phyloP scores from a whole-genome alignment of 2,329 filamentous ascomycete genomes.

The Sporothrix brunneoviolacea region DNA sequence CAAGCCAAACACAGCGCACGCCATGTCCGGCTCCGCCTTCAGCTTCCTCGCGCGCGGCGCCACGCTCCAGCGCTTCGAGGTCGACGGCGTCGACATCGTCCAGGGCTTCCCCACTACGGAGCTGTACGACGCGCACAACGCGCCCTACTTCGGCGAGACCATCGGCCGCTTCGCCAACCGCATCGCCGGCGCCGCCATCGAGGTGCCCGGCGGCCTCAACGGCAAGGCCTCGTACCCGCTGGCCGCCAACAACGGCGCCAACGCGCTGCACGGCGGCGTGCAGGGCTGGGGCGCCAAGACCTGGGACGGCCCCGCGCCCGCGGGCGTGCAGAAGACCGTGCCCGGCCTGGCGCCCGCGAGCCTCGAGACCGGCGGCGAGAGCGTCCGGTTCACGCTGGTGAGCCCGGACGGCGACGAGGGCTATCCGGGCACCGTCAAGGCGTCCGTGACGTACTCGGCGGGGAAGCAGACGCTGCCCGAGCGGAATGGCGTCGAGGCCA shows the following conservation, averaged over 20 bases:
- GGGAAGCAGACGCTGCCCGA: slow-evolving; percentile 55
- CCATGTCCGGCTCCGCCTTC: slow-evolving; percentile 46
- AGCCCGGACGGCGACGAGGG: slow-evolving; percentile 82
- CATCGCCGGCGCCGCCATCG: slow-evolving; percentile 62
- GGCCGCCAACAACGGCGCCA: slow-evolving; percentile 67
- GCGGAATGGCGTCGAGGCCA: slow-evolving; percentile 51
- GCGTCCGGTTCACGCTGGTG: slow-evolving; percentile 56
- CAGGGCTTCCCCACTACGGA: slow-evolving; percentile 73
- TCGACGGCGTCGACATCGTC: slow-evolving; percentile 79
- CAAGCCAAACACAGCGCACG: too few relatives aligned
- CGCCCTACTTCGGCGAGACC: slow-evolving; percentile 82
- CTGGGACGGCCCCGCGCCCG: slow-evolving; percentile 64
- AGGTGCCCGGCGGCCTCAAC: slow-evolving; percentile 54
- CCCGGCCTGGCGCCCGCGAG: slow-evolving; percentile 42
- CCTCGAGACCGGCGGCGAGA: slow-evolving; percentile 54
- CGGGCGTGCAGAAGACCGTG: slow-evolving; percentile 42
- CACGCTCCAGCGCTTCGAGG: slow-evolving; percentile 72
- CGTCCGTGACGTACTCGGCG: slow-evolving; percentile 70
- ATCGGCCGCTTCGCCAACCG: slow-evolving; percentile 85
- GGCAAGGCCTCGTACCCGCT: slow-evolving; percentile 59
- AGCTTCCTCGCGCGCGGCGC: slow-evolving; percentile 69
- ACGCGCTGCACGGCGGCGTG: slow-evolving; percentile 66
- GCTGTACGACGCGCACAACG: slow-evolving; percentile 69
- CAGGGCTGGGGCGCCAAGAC: slow-evolving; percentile 75
- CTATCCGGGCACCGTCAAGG: slow-evolving; percentile 78